Conservation (phyloP, 2,329 filamentous ascomycete species). For the Zarea fungicola region DNA sequence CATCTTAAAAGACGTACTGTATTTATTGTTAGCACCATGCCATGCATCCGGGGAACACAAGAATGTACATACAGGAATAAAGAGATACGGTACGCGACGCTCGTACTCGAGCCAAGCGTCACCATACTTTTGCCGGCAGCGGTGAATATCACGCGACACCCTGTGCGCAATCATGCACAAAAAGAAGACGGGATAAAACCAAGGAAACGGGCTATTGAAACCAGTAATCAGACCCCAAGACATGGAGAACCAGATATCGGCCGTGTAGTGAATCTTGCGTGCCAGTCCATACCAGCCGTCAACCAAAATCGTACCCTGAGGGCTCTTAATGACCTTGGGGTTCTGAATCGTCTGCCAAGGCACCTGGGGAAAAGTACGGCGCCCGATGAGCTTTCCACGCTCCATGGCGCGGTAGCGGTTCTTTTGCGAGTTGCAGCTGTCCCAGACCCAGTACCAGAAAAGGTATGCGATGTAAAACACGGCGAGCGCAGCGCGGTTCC, state of each 20-base stretch:
- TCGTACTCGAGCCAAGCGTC: conserved; percentile 78
- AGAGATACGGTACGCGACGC: conserved; percentile 72
- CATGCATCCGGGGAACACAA: background rate
- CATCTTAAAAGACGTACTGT: conserved; percentile 40
- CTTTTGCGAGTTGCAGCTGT: conserved; percentile 89
- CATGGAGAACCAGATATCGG: conserved; percentile 44
- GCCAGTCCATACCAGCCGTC: conserved; percentile 81
- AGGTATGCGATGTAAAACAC: conserved; percentile 67
- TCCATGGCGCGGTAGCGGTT: conserved; percentile 83
- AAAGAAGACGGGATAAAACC: conserved; percentile 89
- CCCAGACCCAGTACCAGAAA: conserved; percentile 86
- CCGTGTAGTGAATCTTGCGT: conserved; percentile 55
- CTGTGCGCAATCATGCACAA: conserved; percentile 75
- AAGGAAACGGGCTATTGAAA: conserved; percentile 70
- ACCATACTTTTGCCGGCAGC: conserved; percentile 75
- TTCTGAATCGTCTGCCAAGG: conserved; percentile 63
- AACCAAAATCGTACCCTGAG: conserved; percentile 68
- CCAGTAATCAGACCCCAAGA: conserved; percentile 49
- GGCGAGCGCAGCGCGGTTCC: conserved; percentile 63
- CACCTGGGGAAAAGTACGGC: conserved; percentile 84
- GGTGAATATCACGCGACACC: conserved; percentile 68
- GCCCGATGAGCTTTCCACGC: conserved; percentile 62
- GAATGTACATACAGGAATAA: conserved; percentile 58
- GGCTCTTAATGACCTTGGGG: conserved; percentile 52
- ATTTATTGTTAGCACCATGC: conserved; percentile 15